Percentiles rank a stretch among this genome's conserved stretches.
Conservation (phyloP, 2,329 filamentous ascomycete species). For the Alternaria sp. region DNA sequence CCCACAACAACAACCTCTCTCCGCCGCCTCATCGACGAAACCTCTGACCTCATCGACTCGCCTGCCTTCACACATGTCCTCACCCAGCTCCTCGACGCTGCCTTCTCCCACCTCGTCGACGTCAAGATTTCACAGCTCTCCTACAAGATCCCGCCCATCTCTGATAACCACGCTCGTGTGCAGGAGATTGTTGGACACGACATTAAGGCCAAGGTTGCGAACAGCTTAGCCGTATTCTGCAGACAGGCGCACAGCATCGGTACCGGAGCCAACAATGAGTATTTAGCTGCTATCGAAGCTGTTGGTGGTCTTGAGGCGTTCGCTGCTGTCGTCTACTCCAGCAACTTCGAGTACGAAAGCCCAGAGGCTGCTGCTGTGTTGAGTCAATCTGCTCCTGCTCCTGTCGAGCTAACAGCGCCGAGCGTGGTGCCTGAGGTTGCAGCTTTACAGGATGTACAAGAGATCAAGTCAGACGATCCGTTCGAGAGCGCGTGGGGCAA, state of each 20-base stretch:
- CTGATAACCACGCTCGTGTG: constrained; percentile 52
- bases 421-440: constrained; percentile 58
- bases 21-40: constrained; percentile 89
- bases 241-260: constrained; percentile 91
- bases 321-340: constrained; percentile 84
- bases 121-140: constrained; percentile 78
- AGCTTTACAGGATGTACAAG: constrained; percentile 58
- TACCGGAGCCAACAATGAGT: constrained; percentile 61
- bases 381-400: constrained; percentile 29
- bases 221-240: constrained; percentile 86
- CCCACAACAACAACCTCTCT: constrained; percentile 62
- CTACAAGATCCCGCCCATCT: constrained; percentile 68
- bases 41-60: constrained; percentile 92
- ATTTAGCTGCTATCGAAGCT: constrained; percentile 71
- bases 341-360: constrained; percentile 70
- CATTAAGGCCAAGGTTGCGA: constrained; percentile 77
- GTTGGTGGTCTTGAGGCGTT: constrained; percentile 81
- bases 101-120: constrained; percentile 84
- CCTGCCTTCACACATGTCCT: constrained; percentile 88
- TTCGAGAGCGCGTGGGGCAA: constrained; percentile 76
- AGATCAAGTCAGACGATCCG: constrained; percentile 52
- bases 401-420: constrained; percentile 56
- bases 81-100: constrained; percentile 82
- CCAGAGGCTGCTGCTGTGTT: constrained; percentile 37
- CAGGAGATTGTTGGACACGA: constrained; percentile 60